Evolutionary conservation across 2,329 filamentous ascomycete species (phyloP).

Genomic region (Aspergillus fischeri): DNA sequence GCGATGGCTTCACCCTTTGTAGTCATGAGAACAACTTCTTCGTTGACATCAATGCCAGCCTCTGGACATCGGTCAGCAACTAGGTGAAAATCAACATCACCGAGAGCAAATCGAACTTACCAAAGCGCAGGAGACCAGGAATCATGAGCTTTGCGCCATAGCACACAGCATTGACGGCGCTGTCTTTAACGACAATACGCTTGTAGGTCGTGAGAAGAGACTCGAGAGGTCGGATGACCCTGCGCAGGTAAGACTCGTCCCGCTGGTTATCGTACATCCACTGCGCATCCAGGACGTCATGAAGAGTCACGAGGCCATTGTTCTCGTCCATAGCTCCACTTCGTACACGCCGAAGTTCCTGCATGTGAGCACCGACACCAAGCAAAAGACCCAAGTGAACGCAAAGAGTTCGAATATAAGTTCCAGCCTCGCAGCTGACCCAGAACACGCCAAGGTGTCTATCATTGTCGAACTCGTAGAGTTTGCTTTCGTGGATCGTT

Average conservation of each 20-base stretch:
- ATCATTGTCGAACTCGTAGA: slow-evolving; percentile 97
- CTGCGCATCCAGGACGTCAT: slow-evolving; percentile 93
- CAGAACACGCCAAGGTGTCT: slow-evolving; percentile 97
- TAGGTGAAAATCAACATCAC: neutral
- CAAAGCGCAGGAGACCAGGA: slow-evolving; percentile 87
- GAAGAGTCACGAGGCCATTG: slow-evolving; percentile 83
- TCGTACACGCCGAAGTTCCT: slow-evolving; percentile 90
- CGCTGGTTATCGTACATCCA: slow-evolving; percentile 94
- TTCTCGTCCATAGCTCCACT: slow-evolving; percentile 93
- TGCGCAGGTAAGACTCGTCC: slow-evolving; percentile 87
- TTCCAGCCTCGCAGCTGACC: slow-evolving; percentile 98
- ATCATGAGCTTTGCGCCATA: slow-evolving; percentile 99
- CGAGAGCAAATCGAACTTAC: slow-evolving; percentile 45
- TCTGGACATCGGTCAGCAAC: slow-evolving; percentile 50
- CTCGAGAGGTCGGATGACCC: slow-evolving; percentile 88
- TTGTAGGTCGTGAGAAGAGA: slow-evolving; percentile 90
- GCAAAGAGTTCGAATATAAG: slow-evolving; percentile 97
- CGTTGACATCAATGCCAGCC: slow-evolving; percentile 84
- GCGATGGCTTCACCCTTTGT: slow-evolving; percentile 99
- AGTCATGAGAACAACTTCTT: slow-evolving; percentile 97
- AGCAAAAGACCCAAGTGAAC: slow-evolving; percentile 78
- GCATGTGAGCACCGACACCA: slow-evolving; percentile 94
- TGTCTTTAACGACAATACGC: slow-evolving; percentile 96
- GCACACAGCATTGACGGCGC: slow-evolving; percentile 92
- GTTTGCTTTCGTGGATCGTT: slow-evolving; percentile 95